Conservation (phyloP, 176 grass and related monocot species). For the Carex cristatella region DNA sequence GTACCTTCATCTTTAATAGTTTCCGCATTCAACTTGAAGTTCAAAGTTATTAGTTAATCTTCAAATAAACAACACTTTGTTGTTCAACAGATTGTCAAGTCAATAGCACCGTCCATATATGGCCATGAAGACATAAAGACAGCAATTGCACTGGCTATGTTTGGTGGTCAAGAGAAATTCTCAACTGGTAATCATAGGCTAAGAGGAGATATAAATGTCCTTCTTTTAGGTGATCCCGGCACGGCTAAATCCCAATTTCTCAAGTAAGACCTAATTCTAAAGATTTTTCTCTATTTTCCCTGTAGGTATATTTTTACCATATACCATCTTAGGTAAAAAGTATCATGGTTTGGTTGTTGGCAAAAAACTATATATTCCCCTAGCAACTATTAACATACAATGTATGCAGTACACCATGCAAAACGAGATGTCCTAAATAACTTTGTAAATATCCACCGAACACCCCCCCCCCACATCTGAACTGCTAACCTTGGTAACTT, state of each 20-base stretch:
- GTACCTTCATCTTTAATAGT: slow-evolving; percentile 27
- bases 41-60: slow-evolving; percentile 5
- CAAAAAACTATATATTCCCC: not conserved
- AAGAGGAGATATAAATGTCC: slow-evolving; percentile 95
- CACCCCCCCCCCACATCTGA: not conserved
- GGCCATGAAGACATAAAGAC: slow-evolving; percentile 99
- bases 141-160: slow-evolving; percentile 91
- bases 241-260: slow-evolving; percentile 99
- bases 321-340: not conserved
- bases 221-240: slow-evolving; percentile 91
- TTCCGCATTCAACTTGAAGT: not conserved
- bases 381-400: too few species aligned
- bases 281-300: not conserved
- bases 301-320: slow-evolving; percentile 4
- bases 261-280: slow-evolving; percentile 52
- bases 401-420: not conserved
- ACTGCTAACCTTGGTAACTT: not conserved
- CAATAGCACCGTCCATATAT: slow-evolving; percentile 98
- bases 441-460: not conserved
- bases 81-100: slow-evolving; percentile 66
- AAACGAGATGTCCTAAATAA: slow-evolving; percentile 1
- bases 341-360: not conserved
- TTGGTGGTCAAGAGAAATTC: slow-evolving; percentile 95
- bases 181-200: slow-evolving; percentile 84
- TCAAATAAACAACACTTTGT: not conserved